A percentile compares a stretch with the other conserved stretches of the same genome.
These are phyloP conservation scores for Zymoseptoria ardabiliae DNA, from an alignment of 2,329 filamentous ascomycete species.

Conservation along the genomic window DNA sequence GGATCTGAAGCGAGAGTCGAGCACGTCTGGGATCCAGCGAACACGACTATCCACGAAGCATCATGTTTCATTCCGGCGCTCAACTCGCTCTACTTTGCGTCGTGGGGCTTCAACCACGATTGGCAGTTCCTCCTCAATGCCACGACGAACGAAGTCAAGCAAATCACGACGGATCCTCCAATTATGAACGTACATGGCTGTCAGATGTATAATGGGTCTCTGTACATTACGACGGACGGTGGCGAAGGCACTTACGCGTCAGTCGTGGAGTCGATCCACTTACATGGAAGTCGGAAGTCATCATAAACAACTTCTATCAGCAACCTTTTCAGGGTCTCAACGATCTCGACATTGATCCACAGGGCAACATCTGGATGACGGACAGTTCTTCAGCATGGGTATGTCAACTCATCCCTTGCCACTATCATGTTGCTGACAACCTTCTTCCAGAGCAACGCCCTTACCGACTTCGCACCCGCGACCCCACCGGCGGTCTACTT, in stretches of 20 bases:
- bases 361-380: conserved; percentile 25
- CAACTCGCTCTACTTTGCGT: conserved; percentile 8
- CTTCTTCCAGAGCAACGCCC: conserved; percentile 1
- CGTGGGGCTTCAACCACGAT: conserved; percentile 7
- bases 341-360: conserved; percentile 46
- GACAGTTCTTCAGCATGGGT: conserved; percentile 17
- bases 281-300: conserved; percentile 7
- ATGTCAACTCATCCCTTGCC: conserved; percentile 28
- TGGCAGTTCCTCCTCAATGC: conserved; percentile 8
- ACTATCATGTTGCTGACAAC: neutral
- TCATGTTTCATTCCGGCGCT: conserved; percentile 8
- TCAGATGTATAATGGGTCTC: conserved; percentile 11
- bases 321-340: conserved; percentile 54
- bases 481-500: neutral
- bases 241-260: conserved; percentile 7
- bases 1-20: conserved; percentile 9
- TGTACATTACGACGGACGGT: conserved; percentile 12
- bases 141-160: conserved; percentile 1
- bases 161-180: conserved; percentile 7
- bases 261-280: conserved; percentile 5
- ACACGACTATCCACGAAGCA: conserved; percentile 8
- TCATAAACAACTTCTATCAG: conserved; percentile 55
- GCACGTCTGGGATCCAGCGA: conserved; percentile 3
- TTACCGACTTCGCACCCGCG: conserved; percentile 5
- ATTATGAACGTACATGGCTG: conserved; percentile 13